Percentiles rank a stretch among this genome's conserved stretches.
These are phyloP conservation scores for Cercospora canescens DNA, from an alignment of 2,329 filamentous ascomycete genomes.

Conservation along the genomic window DNA sequence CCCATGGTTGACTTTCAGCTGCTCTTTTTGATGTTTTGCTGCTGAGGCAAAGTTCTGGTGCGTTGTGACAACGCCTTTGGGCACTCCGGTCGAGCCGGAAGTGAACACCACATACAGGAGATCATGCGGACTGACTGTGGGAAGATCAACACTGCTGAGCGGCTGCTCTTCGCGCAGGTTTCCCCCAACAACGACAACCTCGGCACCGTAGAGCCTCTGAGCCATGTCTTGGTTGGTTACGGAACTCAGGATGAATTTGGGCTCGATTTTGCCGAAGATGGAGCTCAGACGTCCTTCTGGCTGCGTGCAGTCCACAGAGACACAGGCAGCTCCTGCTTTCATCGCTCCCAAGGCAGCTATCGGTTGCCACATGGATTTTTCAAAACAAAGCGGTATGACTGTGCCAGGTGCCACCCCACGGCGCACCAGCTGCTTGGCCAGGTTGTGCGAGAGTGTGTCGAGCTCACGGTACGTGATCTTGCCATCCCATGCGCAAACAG, in stretches of 20 bases:
- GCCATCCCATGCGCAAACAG: slow-evolving; percentile 31
- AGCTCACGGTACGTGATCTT: slow-evolving; percentile 30
- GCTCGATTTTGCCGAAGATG: slow-evolving; percentile 28
- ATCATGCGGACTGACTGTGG: neutral
- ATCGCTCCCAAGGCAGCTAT: slow-evolving; percentile 30
- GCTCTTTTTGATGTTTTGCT: neutral
- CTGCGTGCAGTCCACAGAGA: slow-evolving; percentile 18
- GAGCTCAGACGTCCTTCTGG: slow-evolving; percentile 29
- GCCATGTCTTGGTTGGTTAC: neutral
- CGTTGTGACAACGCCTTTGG: slow-evolving; percentile 18
- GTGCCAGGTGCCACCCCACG: neutral
- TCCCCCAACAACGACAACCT: neutral
- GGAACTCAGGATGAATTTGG: slow-evolving; percentile 18
- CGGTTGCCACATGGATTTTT: slow-evolving; percentile 31
- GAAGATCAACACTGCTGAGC: neutral
- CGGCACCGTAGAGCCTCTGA: neutral
- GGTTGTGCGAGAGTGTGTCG: slow-evolving; percentile 18
- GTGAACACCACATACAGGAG: slow-evolving; percentile 17
- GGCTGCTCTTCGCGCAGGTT: neutral
- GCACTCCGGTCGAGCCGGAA: slow-evolving; percentile 20
- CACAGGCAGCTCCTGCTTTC: slow-evolving; percentile 35
- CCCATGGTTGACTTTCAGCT: slow-evolving; percentile 3
- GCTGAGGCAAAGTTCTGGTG: slow-evolving; percentile 14
- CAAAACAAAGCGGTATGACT: slow-evolving; percentile 30
- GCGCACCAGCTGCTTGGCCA: slow-evolving; percentile 4